Conservation (phyloP, 768 basidiomycete species). For the Podaxis rugospora region DNA sequence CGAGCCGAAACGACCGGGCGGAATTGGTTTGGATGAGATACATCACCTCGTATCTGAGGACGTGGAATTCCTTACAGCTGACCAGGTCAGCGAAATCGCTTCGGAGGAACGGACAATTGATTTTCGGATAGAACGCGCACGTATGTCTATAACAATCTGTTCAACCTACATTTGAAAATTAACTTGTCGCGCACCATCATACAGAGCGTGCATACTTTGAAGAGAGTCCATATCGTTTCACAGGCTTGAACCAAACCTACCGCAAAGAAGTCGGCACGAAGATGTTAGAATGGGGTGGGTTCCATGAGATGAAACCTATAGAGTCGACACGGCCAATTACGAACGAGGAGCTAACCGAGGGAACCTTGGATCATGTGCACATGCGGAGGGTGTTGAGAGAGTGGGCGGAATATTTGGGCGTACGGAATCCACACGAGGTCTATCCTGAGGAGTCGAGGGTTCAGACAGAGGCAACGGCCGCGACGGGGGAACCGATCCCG, state of each 20-base stretch:
- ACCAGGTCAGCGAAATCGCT: conserved; percentile 4
- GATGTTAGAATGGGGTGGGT: conserved; percentile 36
- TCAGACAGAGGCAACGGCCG: background rate
- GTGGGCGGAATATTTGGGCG: conserved; percentile 14
- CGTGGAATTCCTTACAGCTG: conserved; percentile 9
- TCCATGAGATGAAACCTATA: conserved; percentile 26
- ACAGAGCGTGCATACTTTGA: conserved; percentile 5
- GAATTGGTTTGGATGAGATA: conserved; percentile 34
- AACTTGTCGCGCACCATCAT: background rate
- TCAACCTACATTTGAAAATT: background rate
- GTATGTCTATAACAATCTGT: conserved; percentile 11
- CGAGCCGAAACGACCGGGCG: conserved; percentile 20
- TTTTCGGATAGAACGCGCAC: conserved; percentile 11
- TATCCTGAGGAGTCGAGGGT: conserved; percentile 5
- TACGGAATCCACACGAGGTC: conserved; percentile 24
- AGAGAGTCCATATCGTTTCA: conserved; percentile 3
- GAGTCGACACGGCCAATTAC: conserved; percentile 16
- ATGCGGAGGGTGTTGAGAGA: conserved; percentile 25
- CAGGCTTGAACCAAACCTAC: conserved; percentile 4
- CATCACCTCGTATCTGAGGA: conserved; percentile 17
- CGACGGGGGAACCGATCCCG: background rate
- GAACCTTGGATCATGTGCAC: conserved; percentile 22
- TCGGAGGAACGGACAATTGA: conserved; percentile 12
- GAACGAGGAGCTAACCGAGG: conserved; percentile 21
- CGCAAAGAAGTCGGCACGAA: conserved; percentile 9